Conservation (phyloP, 345 rosid genomes). For the Camelina laxa region DNA sequence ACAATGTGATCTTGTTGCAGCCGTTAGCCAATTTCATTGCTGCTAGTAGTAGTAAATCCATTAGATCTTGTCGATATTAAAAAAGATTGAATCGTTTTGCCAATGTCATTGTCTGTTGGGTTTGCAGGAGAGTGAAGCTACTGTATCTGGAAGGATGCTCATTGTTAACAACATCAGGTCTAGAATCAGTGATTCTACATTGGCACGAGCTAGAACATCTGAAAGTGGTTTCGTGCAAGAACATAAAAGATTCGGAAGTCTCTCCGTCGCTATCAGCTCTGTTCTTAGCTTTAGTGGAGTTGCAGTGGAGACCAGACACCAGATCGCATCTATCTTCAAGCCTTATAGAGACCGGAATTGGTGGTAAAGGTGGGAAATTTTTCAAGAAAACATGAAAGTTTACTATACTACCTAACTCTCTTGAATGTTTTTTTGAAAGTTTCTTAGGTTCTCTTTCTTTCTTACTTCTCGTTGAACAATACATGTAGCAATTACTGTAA, state of each 20-base stretch:
- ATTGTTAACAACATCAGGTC: conserved; percentile 69
- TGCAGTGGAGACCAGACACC: conserved; percentile 93
- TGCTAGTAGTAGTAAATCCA: background rate
- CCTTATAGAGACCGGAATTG: conserved; percentile 73
- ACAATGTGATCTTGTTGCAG: conserved; percentile 22
- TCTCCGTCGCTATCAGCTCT: conserved; percentile 72
- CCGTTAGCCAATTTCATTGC: conserved; percentile 2
- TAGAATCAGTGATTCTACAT: conserved; percentile 71
- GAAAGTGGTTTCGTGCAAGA: conserved; percentile 70
- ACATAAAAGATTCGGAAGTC: conserved; percentile 71
- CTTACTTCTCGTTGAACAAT: conserved; percentile 21
- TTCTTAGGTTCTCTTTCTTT: conserved; percentile 26
- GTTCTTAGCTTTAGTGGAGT: conserved; percentile 73
- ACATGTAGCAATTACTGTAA: conserved; percentile 33
- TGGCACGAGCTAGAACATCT: conserved; percentile 78
- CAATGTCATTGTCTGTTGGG: background rate
- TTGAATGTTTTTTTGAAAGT: conserved; percentile 2
- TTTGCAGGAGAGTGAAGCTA: conserved; percentile 71
- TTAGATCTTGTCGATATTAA: background rate
- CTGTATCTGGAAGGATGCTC: conserved; percentile 89
- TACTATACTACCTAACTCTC: background rate
- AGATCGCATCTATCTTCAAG: conserved; percentile 66
- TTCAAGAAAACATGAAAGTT: conserved; percentile 59
- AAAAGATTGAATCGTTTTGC: background rate
- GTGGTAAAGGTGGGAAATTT: conserved; percentile 74